Conservation (phyloP, 2,329 filamentous ascomycete genomes). For the Calycina herbarum region DNA sequence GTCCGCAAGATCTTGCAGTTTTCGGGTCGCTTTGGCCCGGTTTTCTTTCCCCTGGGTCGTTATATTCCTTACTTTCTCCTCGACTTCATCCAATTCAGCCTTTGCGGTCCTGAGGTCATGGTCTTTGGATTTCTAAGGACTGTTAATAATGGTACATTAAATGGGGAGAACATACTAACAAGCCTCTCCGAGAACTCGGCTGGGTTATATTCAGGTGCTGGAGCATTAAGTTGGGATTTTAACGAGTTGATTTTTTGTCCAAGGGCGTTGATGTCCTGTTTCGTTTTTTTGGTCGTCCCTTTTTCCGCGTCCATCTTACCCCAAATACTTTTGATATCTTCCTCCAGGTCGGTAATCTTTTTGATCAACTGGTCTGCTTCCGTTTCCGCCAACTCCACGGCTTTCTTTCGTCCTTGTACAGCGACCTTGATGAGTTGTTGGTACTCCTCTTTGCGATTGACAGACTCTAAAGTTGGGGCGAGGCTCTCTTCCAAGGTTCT, state of each 20-base stretch:
- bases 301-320: conserved; percentile 50
- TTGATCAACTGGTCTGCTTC: conserved; percentile 47
- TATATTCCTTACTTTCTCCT: conserved; percentile 18
- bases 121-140: conserved; percentile 56
- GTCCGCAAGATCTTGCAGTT: conserved; percentile 52
- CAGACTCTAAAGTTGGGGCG: conserved; percentile 68
- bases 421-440: conserved; percentile 54
- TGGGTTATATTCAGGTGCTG: conserved; percentile 64
- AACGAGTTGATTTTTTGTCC: conserved; percentile 60
- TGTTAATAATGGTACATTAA: conserved; percentile 13
- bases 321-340: conserved; percentile 42
- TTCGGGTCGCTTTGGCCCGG: conserved; percentile 40
- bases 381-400: conserved; percentile 55
- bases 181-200: conserved; percentile 40
- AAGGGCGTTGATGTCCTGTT: conserved; percentile 50
- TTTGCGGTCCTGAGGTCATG: conserved; percentile 55
- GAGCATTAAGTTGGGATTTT: conserved; percentile 62
- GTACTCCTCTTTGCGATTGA: conserved; percentile 72
- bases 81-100: conserved; percentile 40
- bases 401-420: conserved; percentile 53
- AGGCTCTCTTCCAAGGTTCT: conserved; percentile 58
- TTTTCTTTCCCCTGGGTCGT: conserved; percentile 45
- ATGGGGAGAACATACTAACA: neutral
- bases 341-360: conserved; percentile 46
- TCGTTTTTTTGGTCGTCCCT: conserved; percentile 49